These are phyloP conservation scores for Stachybotrys echinatus DNA, from an alignment of 2,329 filamentous ascomycete species.

Conservation along the genomic window DNA sequence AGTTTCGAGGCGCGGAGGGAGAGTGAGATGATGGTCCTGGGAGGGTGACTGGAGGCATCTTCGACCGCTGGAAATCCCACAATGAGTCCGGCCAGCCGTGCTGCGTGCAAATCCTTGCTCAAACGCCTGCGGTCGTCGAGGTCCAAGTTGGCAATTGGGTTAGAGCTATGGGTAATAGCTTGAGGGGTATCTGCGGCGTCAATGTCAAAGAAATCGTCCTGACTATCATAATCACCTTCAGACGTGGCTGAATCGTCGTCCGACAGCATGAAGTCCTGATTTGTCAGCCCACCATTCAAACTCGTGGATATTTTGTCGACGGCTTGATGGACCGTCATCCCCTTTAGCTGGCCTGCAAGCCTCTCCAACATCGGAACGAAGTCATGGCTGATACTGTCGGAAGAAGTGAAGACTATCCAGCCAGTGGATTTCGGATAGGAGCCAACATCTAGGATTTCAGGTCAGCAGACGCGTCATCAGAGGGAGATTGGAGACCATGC, in stretches of 20 bases:
- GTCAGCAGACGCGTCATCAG: background rate
- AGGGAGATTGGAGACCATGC: constrained; percentile 12
- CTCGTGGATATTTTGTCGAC: constrained; percentile 10
- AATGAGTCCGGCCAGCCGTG: constrained; percentile 63
- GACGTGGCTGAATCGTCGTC: background rate
- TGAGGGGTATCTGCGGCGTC: constrained; percentile 4
- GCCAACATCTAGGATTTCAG: constrained; percentile 17
- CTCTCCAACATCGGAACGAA: constrained; percentile 40
- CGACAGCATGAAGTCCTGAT: background rate
- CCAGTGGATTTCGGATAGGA: constrained; percentile 30
- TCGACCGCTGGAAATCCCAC: constrained; percentile 52
- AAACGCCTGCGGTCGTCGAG: constrained; percentile 6
- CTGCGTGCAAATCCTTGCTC: constrained; percentile 38
- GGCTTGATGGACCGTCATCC: constrained; percentile 18
- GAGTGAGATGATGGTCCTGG: constrained; percentile 47
- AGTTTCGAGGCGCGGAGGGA: constrained; percentile 67
- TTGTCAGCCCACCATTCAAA: constrained; percentile 8
- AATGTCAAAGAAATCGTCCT: background rate
- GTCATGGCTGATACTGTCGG: constrained; percentile 25
- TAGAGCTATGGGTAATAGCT: background rate
- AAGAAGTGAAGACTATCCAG: constrained; percentile 39
- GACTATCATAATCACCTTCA: no score
- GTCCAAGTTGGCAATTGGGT: background rate
- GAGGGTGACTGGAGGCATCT: constrained; percentile 35
- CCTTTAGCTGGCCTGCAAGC: constrained; percentile 13